These are phyloP conservation scores for Populus deltoides DNA, from an alignment of 345 rosid species.

Conservation along the genomic window DNA sequence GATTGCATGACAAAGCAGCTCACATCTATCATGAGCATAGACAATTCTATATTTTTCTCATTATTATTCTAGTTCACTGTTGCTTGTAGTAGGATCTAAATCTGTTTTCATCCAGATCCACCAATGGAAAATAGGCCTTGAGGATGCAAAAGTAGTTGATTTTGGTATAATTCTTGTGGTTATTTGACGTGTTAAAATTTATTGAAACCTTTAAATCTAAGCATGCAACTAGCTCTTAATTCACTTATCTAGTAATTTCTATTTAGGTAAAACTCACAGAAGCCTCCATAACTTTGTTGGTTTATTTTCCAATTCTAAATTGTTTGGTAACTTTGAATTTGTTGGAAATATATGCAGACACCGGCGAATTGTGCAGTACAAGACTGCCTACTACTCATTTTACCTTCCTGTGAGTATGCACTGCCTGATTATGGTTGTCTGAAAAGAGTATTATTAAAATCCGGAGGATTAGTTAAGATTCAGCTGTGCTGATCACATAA, in stretches of 20 bases:
- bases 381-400: constrained; percentile 47
- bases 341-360: constrained; percentile 27
- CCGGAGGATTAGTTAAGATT: background rate
- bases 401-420: constrained; percentile 41
- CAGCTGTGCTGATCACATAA: background rate
- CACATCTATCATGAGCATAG: background rate
- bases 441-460: background rate
- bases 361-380: constrained; percentile 41
- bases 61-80: background rate
- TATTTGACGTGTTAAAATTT: background rate
- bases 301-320: no score
- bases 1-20: background rate
- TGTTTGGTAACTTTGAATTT: background rate
- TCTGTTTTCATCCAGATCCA: no score
- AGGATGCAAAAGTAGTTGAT: background rate
- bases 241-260: background rate
- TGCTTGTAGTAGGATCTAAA: background rate
- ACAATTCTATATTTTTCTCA: background rate
- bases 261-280: no score
- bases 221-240: background rate
- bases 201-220: background rate
- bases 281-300: no score
- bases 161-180: background rate
- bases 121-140: background rate
- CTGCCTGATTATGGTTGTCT: background rate